Evolutionary conservation across 176 grass and related monocot genomes (phyloP).

Genomic region (Pharus latifolius): DNA sequence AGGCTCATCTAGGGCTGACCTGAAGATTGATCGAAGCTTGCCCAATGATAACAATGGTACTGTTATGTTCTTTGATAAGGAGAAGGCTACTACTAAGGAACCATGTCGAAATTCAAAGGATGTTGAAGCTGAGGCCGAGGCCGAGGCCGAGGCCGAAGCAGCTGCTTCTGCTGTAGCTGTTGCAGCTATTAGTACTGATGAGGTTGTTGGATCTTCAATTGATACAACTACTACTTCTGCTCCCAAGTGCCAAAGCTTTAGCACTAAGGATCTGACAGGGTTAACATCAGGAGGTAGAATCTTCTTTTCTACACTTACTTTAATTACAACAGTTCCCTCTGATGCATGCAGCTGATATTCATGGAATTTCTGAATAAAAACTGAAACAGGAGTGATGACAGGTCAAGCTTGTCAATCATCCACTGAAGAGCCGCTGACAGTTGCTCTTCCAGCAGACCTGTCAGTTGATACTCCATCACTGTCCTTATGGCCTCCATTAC

Average conservation of each 20-base stretch:
- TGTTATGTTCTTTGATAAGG: slow-evolving; percentile 43
- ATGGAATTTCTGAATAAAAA: slow-evolving; percentile 9
- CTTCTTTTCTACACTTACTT: slow-evolving; percentile 16
- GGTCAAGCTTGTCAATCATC: slow-evolving; percentile 50
- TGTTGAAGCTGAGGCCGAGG: slow-evolving; percentile 56
- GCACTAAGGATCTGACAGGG: slow-evolving; percentile 33
- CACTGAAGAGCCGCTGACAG: slow-evolving; percentile 54
- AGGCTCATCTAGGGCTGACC: slow-evolving; percentile 58
- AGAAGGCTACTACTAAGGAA: slow-evolving; percentile 29
- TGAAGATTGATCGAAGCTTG: slow-evolving; percentile 44
- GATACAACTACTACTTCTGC: slow-evolving; percentile 35
- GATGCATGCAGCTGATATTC: slow-evolving; percentile 11
- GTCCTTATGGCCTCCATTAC: slow-evolving; percentile 66
- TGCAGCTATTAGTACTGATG: slow-evolving; percentile 87
- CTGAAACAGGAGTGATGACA: slow-evolving; percentile 22
- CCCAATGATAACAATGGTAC: slow-evolving; percentile 22
- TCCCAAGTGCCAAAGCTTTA: slow-evolving; percentile 53
- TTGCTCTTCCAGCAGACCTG: slow-evolving; percentile 93
- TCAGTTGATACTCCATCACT: slow-evolving; percentile 82
- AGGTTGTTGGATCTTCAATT: slow-evolving; percentile 41
- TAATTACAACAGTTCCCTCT: background rate
- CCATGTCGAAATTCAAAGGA: slow-evolving; percentile 36
- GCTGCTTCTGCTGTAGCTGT: slow-evolving; percentile 94
- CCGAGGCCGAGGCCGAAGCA: slow-evolving; percentile 66
- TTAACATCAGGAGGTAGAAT: slow-evolving; percentile 56